These are phyloP conservation scores for Emydomyces testavorans DNA, from an alignment of 2,329 filamentous ascomycete genomes.

Conservation along the genomic window DNA sequence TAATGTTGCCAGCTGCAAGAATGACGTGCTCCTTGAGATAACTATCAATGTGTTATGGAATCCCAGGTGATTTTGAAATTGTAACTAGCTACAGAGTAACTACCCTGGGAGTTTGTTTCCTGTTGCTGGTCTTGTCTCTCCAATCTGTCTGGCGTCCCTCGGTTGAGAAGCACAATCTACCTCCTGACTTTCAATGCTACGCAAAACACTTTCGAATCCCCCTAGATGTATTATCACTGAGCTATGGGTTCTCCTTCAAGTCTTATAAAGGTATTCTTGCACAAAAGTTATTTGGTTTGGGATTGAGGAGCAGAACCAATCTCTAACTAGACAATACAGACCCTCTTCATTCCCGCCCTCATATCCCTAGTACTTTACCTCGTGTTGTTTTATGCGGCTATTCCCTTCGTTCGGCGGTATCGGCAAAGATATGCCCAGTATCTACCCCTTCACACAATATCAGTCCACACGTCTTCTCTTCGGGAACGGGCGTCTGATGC, in stretches of 20 bases:
- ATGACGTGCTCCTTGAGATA: neutral
- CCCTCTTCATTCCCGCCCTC: slow-evolving; percentile 56
- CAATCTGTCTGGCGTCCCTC: too few species aligned
- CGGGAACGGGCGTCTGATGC: slow-evolving; percentile 35
- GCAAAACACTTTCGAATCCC: neutral
- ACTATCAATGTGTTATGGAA: neutral
- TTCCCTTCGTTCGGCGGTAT: slow-evolving; percentile 60
- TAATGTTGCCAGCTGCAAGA: neutral
- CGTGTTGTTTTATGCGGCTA: slow-evolving; percentile 50
- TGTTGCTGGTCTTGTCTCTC: too few species aligned
- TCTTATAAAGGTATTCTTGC: slow-evolving; percentile 10
- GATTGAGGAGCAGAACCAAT: neutral
- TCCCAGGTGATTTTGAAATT: neutral
- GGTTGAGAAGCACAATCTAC: neutral
- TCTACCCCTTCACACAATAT: slow-evolving; percentile 51
- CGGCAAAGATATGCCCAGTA: slow-evolving; percentile 62
- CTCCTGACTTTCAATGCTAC: neutral
- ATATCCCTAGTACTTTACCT: slow-evolving; percentile 61
- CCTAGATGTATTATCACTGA: neutral
- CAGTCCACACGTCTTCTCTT: slow-evolving; percentile 44
- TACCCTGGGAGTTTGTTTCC: neutral
- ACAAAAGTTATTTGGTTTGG: neutral
- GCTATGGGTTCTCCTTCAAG: slow-evolving; percentile 12
- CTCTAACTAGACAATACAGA: slow-evolving; percentile 38
- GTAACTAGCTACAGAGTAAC: neutral